Evolutionary conservation across 1,139 yeast species (phyloP).

Genomic region (Candida tetrigidarum): DNA sequence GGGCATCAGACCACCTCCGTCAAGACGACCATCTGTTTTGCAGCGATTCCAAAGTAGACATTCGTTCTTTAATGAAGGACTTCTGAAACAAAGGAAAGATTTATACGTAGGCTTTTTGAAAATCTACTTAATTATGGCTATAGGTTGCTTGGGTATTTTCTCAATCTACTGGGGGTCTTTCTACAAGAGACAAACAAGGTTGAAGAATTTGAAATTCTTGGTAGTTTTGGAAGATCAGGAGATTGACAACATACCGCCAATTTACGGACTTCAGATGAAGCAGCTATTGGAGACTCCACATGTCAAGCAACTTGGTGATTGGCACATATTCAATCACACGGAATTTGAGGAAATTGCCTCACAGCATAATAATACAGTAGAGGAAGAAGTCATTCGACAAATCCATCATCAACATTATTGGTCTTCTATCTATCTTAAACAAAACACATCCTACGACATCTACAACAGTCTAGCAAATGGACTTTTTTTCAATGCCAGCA

Average conservation of each 20-base stretch:
- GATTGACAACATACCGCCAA: constrained; percentile 21
- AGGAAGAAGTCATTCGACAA: constrained; percentile 33
- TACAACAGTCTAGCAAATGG: constrained; percentile 25
- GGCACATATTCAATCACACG: constrained; percentile 40
- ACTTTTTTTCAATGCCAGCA: background rate
- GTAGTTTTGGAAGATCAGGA: constrained; percentile 31
- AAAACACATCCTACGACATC: constrained; percentile 38
- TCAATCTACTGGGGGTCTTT: constrained; percentile 41
- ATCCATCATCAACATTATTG: constrained; percentile 51
- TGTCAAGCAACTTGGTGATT: constrained; percentile 38
- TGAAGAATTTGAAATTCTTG: constrained; percentile 26
- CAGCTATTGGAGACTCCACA: constrained; percentile 22
- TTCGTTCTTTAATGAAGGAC: constrained; percentile 12
- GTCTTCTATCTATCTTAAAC: constrained; percentile 43
- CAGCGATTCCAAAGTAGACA: constrained; percentile 19
- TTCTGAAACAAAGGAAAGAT: background rate
- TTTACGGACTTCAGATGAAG: constrained; percentile 17
- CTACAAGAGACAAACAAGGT: constrained; percentile 24
- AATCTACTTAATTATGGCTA: constrained; percentile 31
- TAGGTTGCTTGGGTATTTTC: constrained; percentile 34
- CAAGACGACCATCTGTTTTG: constrained; percentile 20
- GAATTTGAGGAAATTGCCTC: constrained; percentile 36
- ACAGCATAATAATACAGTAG: constrained; percentile 32
- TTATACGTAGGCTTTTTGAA: background rate
- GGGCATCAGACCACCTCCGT: constrained; percentile 8